These are phyloP conservation scores for Lathyrus sativus DNA, from an alignment of 306 rosid species.

Conservation along the genomic window DNA sequence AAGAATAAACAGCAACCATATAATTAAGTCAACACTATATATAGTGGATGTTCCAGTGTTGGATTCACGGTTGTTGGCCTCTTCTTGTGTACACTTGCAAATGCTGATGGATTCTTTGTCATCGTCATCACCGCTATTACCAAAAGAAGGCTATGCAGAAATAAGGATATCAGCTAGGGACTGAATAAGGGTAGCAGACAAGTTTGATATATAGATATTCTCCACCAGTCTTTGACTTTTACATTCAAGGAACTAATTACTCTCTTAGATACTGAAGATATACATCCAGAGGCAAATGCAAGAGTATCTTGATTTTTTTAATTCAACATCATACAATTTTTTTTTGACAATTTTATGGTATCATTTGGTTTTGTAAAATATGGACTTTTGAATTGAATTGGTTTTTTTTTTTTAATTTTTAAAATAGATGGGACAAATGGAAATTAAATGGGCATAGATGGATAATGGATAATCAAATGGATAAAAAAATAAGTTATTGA, in stretches of 20 bases:
- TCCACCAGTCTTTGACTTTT: constrained; percentile 76
- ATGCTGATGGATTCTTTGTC: constrained; percentile 69
- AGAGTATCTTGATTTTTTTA: too few relatives aligned
- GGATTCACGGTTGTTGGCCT: constrained; percentile 45
- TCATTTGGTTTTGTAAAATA: too few relatives aligned
- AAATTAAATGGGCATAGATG: too few relatives aligned
- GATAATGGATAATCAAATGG: too few relatives aligned
- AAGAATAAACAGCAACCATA: constrained; percentile 90
- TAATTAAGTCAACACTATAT: constrained; percentile 67
- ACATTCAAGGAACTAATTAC: constrained; percentile 66
- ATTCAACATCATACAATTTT: too few relatives aligned
- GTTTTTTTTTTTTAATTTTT: too few relatives aligned
- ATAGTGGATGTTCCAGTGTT: constrained; percentile 60
- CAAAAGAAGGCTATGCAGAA: constrained; percentile 52
- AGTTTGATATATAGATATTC: constrained; percentile 65
- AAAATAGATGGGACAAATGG: too few relatives aligned
- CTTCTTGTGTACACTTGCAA: constrained; percentile 61
- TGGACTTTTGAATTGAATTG: too few relatives aligned
- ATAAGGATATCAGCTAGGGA: constrained; percentile 85
- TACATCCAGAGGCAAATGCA: constrained; percentile 68
- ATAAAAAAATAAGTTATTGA: too few relatives aligned
- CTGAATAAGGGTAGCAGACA: constrained; percentile 62
- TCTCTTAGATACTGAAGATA: too few relatives aligned
- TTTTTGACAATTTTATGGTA: too few relatives aligned
- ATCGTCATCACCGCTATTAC: constrained; percentile 42